Evolutionary conservation across 768 basidiomycete species (phyloP), one percentile per base, ranked within the genome.

Genomic region (Amanita thiersii): DNA sequence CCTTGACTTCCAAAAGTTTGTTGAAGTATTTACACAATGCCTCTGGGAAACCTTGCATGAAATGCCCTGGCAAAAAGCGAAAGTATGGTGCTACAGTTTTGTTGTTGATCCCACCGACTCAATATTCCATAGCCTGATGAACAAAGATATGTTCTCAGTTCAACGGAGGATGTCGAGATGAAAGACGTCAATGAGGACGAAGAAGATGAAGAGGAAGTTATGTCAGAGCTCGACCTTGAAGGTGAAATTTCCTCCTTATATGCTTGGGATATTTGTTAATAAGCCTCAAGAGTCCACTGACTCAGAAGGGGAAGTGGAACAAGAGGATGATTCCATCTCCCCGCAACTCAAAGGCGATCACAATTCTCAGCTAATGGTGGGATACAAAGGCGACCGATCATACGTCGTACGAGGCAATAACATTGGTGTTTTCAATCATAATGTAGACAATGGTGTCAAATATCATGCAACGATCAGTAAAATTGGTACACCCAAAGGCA

Each of bases 301-400:
- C 34, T 65, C 64, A 23, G 56, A 59, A 12, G 56, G 52, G 5
- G 58, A 61, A n/a, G n/a, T n/a, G 11, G 63, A 61, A 24, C 66
- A 66, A 14, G 64, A 66, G 26, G 70, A 77, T 3, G 72, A 75
- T 39, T 72, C 72, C 17, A 60, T 58, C 36, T 57, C 54, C 31
- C 59, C 64, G 9, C 62, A 68, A 33, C 49, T 63, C 11, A 66
- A 70, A 29, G 81, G 81, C 19, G 81, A 81, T 21, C 72, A 72
- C 47, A 98, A 98, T 59, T 86, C 87, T 4, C 86, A 90, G 48
- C 73, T 98, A 26, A 88, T 87, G 3, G 81, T 98, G 29, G 94
- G 94, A 8, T 93, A 96, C 71, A 91, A 89, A 63, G 88, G 91
- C 46, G 92, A 96, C 53, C 73, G 93, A 20, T 90, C 92, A 8